phyloP scores from a whole-genome alignment of 495 filamentous ascomycete species.

The Aspergillus carlsbadensis region DNA sequence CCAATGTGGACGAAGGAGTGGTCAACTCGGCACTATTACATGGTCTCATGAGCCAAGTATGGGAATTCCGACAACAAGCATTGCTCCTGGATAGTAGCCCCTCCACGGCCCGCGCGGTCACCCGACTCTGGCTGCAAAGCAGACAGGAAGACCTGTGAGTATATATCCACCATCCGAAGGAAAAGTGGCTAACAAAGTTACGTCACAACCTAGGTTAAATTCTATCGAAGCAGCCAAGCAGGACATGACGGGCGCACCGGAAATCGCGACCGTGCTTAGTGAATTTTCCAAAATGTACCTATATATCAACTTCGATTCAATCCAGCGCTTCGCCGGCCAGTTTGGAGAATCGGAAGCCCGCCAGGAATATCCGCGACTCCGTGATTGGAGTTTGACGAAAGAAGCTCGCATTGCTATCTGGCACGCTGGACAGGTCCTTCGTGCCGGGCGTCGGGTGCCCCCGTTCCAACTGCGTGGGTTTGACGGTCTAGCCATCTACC shows the following conservation, averaged over 20 bases:
- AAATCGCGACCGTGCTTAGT: conserved; percentile 37
- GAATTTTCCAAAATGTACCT: conserved; percentile 56
- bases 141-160: conserved; percentile 31
- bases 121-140: conserved; percentile 27
- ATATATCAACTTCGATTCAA: conserved; percentile 56
- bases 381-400: conserved; percentile 48
- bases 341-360: conserved; percentile 57
- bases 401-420: conserved; percentile 54
- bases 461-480: conserved; percentile 53
- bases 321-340: conserved; percentile 60
- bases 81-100: conserved; percentile 12
- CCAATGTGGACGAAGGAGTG: conserved; percentile 43
- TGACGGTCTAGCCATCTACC: conserved; percentile 53
- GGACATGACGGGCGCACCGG: no score
- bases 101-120: conserved; percentile 13
- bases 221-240: no score
- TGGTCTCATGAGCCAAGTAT: conserved; percentile 24
- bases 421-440: conserved; percentile 59
- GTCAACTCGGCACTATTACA: conserved; percentile 44
- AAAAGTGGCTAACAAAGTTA: no score
- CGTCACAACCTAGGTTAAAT: no score
- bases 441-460: conserved; percentile 46
- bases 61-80: conserved; percentile 27
- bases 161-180: no score
- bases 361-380: conserved; percentile 46